These are phyloP conservation scores for Saturnispora serradocipensis DNA, from an alignment of 805 yeast species.

Conservation along the genomic window DNA sequence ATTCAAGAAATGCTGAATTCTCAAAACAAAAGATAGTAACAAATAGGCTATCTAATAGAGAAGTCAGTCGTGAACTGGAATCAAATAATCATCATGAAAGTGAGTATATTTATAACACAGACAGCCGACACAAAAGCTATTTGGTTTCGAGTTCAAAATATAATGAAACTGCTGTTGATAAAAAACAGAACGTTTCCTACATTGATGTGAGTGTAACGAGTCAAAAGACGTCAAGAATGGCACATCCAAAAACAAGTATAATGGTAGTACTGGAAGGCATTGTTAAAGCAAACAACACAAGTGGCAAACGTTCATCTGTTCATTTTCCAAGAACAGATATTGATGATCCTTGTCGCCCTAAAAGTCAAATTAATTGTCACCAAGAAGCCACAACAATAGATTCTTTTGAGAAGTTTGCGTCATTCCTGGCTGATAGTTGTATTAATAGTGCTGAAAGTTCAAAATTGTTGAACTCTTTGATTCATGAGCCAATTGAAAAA, in stretches of 20 bases:
- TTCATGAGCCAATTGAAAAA: background rate
- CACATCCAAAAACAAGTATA: background rate
- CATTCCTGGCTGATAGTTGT: background rate
- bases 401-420: background rate
- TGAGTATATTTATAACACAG: background rate
- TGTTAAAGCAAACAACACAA: no score
- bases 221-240: background rate
- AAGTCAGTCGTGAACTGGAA: no score
- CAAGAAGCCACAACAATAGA: background rate
- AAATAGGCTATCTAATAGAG: no score
- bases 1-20: constrained; percentile 4
- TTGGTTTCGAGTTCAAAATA: background rate
- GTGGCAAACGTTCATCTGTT: no score
- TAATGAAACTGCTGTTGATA: background rate
- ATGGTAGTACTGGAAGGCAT: no score
- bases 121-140: background rate
- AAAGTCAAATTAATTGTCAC: background rate
- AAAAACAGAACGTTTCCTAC: background rate
- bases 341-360: background rate
- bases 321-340: background rate
- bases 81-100: background rate
- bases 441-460: background rate
- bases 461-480: background rate
- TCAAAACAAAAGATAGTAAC: background rate
- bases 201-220: background rate